Evolutionary conservation across 768 basidiomycete genomes (phyloP), one percentile per base, ranked within the genome.

Genomic region (Tricholomella constricta): DNA sequence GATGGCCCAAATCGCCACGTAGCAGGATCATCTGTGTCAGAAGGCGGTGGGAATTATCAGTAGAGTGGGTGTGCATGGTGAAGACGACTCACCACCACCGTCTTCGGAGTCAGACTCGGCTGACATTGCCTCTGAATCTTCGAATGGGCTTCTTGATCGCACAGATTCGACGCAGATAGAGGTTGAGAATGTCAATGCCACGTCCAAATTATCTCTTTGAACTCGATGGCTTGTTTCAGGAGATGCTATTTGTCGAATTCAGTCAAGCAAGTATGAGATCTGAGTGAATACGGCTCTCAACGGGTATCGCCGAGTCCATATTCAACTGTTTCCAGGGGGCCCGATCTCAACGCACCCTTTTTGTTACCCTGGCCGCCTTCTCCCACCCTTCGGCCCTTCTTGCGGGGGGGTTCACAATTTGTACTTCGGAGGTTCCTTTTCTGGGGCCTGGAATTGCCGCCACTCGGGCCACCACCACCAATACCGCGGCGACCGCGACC

Each of bases 1-100:
- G 19, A 23, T 23, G 45, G 45, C 17, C 45, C 45, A 5, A 47
- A 47, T 47, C 32, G 20, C 45, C 45, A 47, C 9, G 45, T 11
- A 35, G 45, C 45, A 34, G 45, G 45, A 47, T 47, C 32, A 35
- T 47, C 45, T 47, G 45, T 26, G 15, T 47, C 45, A 47, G 32
- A 14, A 35, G 45, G 45, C 27, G 29, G 45, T 11, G 29, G 11
- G 45, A 35, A 20, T 46, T 26, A 47, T 47, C 19, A 35, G 45
- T 47, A 29, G 45, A 45, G 45, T 45, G 32, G 45, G 32, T 20
- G 45, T 45, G 45, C 10, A 45, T 32, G 29, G 27, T 32, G 45
- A 45, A 12, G 45, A 32, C 8, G 19, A 47, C 45, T 47, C 45
- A 47, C 45, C 32, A 35, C 45, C 31, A 31, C 45, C 45, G 34